Base-by-base conservation (phyloP, 164 flowering plant species). In the Vitis amurensis region DNA sequence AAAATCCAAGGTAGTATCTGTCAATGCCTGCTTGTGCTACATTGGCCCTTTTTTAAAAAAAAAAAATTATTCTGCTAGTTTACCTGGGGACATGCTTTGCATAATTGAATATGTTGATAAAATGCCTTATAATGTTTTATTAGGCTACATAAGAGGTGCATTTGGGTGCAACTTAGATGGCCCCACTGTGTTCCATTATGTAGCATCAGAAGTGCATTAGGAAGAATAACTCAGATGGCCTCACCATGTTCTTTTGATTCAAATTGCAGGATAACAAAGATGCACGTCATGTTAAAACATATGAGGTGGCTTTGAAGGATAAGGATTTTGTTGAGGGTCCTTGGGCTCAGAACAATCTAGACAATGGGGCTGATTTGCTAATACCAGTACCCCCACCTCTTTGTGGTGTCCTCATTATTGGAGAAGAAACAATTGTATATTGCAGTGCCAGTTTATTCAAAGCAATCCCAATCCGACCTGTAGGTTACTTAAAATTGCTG, bases 301-400 rank as follows among this genome's bases (percentile, higher is more conserved):
- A 95, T 71, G 99, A 93, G 79, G 97, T 95, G 70, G 81, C 87
- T 55, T 74, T 93, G 55, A 96, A 96, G 86, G 99, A 93, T 69
- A 91, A 96, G 77, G 99, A 96, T 77, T 91, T 96, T 77, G 83
- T 82, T 63, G 99, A 96, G 81, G 99, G 99, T 9, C 98, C 97
- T 57, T 93, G 96, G 98, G 81, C 98, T 11, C 99, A 93, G 72
- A 90, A 83, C 77, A 95, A 95, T 85, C 97, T 95, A 75, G 99
- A 95, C 74, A 91, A 95, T 83, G 98, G 99, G 48, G 98, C 99
- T 65, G 88, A 84, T 71, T 75, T 95, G 79, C 76, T 93, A 52
- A 93, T 93, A 64, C 99, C 98, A 55, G 99, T 96, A 48, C 99
- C 99, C 1, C 83, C 93, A 71, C 98, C 99, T 57, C 85, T 96